Percentiles rank a stretch among this genome's conserved stretches.
These are phyloP conservation scores for Chenopodium suecicum DNA, from an alignment of 148 eudicot genomes.

Conservation along the genomic window DNA sequence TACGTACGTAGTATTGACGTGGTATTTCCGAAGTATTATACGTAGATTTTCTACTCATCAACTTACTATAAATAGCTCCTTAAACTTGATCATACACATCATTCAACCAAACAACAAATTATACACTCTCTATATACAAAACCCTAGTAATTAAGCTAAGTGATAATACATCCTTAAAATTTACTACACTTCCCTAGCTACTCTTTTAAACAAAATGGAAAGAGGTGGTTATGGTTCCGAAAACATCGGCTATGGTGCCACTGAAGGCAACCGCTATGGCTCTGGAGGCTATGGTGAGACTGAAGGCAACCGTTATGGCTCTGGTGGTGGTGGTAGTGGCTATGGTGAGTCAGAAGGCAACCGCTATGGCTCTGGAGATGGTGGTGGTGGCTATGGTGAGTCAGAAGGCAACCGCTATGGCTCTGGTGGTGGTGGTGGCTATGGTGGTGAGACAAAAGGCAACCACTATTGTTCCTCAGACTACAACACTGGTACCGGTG, in stretches of 20 bases:
- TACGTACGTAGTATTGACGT: not conserved
- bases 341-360: constrained; percentile 6
- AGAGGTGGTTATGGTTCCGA: too few relatives aligned
- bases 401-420: constrained; percentile 22
- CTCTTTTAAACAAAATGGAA: not conserved
- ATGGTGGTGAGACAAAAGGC: too few relatives aligned
- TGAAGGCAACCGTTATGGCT: not conserved
- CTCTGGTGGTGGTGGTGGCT: not conserved
- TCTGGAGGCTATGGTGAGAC: too few relatives aligned
- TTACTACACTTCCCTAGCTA: not conserved
- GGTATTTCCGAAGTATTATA: not conserved
- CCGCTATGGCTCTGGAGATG: constrained; percentile 19
- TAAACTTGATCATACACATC: not conserved
- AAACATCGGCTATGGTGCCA: too few relatives aligned
- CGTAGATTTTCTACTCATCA: not conserved
- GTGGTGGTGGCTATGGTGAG: constrained; percentile 11
- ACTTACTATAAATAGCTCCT: not conserved
- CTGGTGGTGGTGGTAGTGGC: not conserved
- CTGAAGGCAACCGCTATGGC: too few relatives aligned
- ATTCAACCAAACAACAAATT: not conserved
- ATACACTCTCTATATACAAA: not conserved
- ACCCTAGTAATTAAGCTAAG: not conserved
- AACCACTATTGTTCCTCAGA: too few relatives aligned
- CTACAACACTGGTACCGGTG: too few relatives aligned
- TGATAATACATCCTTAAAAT: too few relatives aligned